A percentile compares a stretch with the other conserved stretches of the same genome.
Conservation (phyloP, 2,329 filamentous ascomycete genomes). For the Endothia cerciana region DNA sequence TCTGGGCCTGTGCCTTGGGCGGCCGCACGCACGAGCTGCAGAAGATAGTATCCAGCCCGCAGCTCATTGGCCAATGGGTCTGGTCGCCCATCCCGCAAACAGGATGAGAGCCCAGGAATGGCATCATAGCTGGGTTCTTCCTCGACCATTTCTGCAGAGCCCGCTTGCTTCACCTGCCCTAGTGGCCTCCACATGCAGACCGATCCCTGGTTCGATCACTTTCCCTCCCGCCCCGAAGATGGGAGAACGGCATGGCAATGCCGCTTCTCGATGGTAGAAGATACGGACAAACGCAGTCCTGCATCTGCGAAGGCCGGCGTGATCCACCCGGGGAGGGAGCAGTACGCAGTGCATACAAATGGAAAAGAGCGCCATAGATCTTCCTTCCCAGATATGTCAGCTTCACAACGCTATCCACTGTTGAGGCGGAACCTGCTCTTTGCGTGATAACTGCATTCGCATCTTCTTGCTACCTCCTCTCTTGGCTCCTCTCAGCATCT, state of each 20-base stretch:
- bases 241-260: conserved; percentile 5
- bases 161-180: conserved; percentile 9
- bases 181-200: conserved; percentile 8
- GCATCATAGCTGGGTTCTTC: conserved; percentile 27
- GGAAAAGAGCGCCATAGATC: background rate
- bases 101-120: conserved; percentile 26
- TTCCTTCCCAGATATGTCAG: conserved; percentile 4
- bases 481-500: conserved; percentile 1
- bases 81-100: conserved; percentile 23
- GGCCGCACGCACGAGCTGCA: conserved; percentile 5
- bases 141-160: conserved; percentile 4
- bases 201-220: conserved; percentile 12
- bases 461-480: conserved; percentile 15
- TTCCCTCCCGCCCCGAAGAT: background rate
- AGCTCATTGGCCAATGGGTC: conserved; percentile 21
- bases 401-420: conserved; percentile 7
- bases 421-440: background rate
- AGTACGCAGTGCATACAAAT: background rate
- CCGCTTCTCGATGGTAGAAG: conserved; percentile 7
- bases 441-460: background rate
- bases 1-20: background rate
- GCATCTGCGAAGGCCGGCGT: background rate
- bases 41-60: background rate
- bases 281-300: conserved; percentile 6
- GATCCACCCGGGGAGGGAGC: background rate